A percentile compares a stretch with the other conserved stretches of the same genome.
Conservation (phyloP, 106 monocot species). For the Dendrobium nobile region DNA sequence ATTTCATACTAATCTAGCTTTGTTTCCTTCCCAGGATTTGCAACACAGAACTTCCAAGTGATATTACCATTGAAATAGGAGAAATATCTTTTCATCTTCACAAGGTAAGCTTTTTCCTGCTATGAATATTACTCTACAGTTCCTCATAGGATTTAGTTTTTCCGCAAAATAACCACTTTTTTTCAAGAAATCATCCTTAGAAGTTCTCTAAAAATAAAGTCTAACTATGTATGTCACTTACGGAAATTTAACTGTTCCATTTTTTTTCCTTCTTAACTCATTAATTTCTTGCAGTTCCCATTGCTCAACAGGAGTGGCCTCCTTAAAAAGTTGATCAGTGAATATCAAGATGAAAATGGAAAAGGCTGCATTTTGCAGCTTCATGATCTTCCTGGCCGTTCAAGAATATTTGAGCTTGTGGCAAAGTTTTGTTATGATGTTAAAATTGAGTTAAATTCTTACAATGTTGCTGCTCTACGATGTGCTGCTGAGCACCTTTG, state of each 20-base stretch:
- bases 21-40: constrained; percentile 9
- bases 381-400: constrained; percentile 41
- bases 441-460: constrained; percentile 27
- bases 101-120: constrained; percentile 10
- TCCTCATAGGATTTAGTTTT: not conserved
- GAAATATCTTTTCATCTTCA: constrained; percentile 26
- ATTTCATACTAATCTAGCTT: not conserved
- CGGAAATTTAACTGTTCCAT: not conserved
- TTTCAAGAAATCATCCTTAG: not conserved
- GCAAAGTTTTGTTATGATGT: constrained; percentile 47
- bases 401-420: constrained; percentile 38
- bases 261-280: constrained; percentile 1
- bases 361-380: constrained; percentile 27
- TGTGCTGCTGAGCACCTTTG: constrained; percentile 38
- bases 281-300: constrained; percentile 26
- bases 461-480: constrained; percentile 25
- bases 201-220: not conserved
- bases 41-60: constrained; percentile 19
- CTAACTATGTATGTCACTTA: not conserved
- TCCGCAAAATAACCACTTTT: not conserved
- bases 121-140: not conserved
- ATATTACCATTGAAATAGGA: constrained; percentile 23
- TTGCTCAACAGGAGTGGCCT: constrained; percentile 35
- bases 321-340: constrained; percentile 29
- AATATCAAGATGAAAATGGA: constrained; percentile 18